phyloP scores from a whole-genome alignment of 169 alveolate species.

The Toxoplasma gondii region DNA sequence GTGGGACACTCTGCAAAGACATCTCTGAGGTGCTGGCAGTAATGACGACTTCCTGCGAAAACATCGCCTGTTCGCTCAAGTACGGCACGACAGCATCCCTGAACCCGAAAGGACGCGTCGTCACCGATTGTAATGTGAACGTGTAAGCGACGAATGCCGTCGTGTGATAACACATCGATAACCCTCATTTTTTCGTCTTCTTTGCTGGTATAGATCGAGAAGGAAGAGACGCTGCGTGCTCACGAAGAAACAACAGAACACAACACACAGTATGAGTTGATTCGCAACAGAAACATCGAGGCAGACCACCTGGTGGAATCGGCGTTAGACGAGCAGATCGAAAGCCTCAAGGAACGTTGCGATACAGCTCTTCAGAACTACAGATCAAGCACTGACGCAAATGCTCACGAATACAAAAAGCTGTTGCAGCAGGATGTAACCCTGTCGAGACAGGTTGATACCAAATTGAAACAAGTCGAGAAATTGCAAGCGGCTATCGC shows the following conservation, averaged over 20 bases:
- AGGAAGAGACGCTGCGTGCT: conserved; percentile 77
- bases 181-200: too few relatives aligned
- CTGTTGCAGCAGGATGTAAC: conserved; percentile 74
- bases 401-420: conserved; percentile 81
- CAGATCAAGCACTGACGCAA: conserved; percentile 69
- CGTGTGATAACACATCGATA: too few relatives aligned
- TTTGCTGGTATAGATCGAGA: not conserved
- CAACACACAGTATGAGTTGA: conserved; percentile 72
- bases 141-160: too few relatives aligned
- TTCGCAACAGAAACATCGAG: conserved; percentile 77
- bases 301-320: conserved; percentile 75
- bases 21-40: too few relatives aligned
- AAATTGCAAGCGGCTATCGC: conserved; percentile 79
- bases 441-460: conserved; percentile 77
- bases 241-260: conserved; percentile 76
- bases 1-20: too few relatives aligned
- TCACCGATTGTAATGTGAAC: too few relatives aligned
- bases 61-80: too few relatives aligned
- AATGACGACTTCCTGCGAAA: too few relatives aligned
- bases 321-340: conserved; percentile 69
- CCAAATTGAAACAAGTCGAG: conserved; percentile 79
- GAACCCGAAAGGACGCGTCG: too few relatives aligned
- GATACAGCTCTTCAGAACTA: conserved; percentile 59
- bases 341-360: conserved; percentile 44
- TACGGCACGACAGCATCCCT: too few relatives aligned